Conservation (phyloP, 169 alveolate species). For the Eimeria falciformis region DNA sequence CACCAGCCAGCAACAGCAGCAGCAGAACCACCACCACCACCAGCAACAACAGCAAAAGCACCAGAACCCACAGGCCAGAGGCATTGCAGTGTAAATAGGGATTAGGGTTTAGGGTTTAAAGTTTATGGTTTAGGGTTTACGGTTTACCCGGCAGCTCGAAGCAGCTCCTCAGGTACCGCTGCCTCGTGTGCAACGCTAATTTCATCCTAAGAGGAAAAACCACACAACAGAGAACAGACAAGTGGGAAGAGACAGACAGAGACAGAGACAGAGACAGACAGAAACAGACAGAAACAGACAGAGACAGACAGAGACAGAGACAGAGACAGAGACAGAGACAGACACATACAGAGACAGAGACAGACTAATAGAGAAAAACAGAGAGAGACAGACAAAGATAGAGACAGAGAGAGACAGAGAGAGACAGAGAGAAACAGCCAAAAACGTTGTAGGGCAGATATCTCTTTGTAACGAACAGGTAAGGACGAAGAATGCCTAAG, state of each 20-base stretch:
- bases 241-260: background rate
- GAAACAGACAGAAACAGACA: no score
- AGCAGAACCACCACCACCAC: background rate
- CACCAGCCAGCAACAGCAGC: conserved; percentile 43
- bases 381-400: background rate
- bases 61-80: background rate
- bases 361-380: no score
- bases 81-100: background rate
- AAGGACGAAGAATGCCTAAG: background rate
- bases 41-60: background rate
- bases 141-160: conserved; percentile 35
- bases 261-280: background rate
- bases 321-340: no score
- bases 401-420: no score
- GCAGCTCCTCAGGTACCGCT: background rate
- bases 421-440: no score
- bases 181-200: background rate
- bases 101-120: background rate
- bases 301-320: no score
- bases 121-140: no score
- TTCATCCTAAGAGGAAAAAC: background rate
- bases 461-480: no score
- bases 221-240: no score
- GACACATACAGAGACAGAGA: no score
- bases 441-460: no score